Evolutionary conservation across 1,139 yeast species (phyloP).

Genomic region (Protomyces inundatus): DNA sequence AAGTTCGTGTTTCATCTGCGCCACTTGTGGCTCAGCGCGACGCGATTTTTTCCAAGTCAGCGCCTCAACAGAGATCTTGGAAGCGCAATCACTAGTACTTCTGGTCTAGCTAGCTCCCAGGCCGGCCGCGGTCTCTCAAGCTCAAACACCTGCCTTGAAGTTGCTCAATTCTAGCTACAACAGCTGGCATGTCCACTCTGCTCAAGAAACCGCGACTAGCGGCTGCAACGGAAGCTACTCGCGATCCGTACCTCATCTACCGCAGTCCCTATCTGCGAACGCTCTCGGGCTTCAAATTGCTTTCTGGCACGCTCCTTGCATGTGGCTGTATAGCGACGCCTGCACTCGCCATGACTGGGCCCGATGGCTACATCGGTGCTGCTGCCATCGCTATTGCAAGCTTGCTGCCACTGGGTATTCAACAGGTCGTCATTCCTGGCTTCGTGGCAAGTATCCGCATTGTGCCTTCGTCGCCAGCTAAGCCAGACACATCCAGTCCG

Average conservation of each 20-base stretch:
- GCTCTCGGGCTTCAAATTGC: constrained; percentile 13
- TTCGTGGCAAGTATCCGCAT: constrained; percentile 9
- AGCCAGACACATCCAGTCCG: neutral
- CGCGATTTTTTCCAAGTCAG: too few relatives aligned
- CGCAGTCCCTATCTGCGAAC: constrained; percentile 12
- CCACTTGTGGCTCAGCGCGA: too few relatives aligned
- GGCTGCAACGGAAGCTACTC: neutral
- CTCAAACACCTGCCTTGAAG: too few relatives aligned
- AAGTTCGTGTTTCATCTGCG: too few relatives aligned
- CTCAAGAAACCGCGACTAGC: too few relatives aligned
- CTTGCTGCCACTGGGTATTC: constrained; percentile 6
- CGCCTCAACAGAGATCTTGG: too few relatives aligned
- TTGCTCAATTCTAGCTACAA: too few relatives aligned
- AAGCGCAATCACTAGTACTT: too few relatives aligned
- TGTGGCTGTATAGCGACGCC: constrained; percentile 20
- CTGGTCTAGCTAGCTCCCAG: too few relatives aligned
- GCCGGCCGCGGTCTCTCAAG: too few relatives aligned
- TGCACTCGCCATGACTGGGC: constrained; percentile 1
- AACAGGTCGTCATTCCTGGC: constrained; percentile 15
- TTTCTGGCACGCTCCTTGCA: constrained; percentile 9
- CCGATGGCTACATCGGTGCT: constrained; percentile 1
- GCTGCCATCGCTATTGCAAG: constrained; percentile 9
- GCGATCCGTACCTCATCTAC: constrained; percentile 20
- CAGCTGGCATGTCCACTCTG: too few relatives aligned
- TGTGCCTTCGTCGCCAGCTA: neutral